Base-by-base conservation (phyloP, 1,284 basidiomycete species). In the Phellinidium pouzarii region DNA sequence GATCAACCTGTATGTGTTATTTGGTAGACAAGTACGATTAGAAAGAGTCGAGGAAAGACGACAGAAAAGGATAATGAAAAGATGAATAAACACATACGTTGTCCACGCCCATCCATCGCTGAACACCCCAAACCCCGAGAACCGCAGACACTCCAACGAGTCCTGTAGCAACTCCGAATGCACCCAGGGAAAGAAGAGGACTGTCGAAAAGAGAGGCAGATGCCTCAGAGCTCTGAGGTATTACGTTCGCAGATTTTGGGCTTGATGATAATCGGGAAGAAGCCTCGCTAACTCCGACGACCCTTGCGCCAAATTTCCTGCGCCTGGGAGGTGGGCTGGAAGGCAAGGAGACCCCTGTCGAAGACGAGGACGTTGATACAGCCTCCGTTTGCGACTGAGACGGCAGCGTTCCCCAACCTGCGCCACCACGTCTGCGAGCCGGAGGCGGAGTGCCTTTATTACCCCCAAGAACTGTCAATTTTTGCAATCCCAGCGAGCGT, bases 141-240 rank as follows among this genome's bases (percentile, higher is more conserved):
- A 31, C 20, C 4, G 48, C 23, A 17, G 23, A 44, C 9, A 50
- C 25, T 8, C 52, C 55, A 9, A 57, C 55, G 7, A 44, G 19
- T 3, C n/a, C 51, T 9, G 55, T 57, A 9, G 55, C 55, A 29
- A 57, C n/a, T 26, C 55, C 55, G n/a, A 57, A 34, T 3, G 55
- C 55, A 23, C 55, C 55, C 6, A 53, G 23, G 12, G 55, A 44
- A 9, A 49, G 14, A 4, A 57, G 22, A 8, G 55, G 55, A 4
- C 50, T 45, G 22, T 55, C 53, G 25, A 47, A 29, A 12, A 54
- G 17, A 23, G 44, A 43, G 6, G 31, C 25, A 34, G 44, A 8
- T 12, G 34, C 7, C 26, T 19, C 22, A 8, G 26, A 23, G 11
- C 11, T 3, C 40, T 42, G 9, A 44, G 26, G 7, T 29, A 6